These are phyloP conservation scores for Chenopodium quinoa DNA, from an alignment of 148 eudicot species.

Conservation along the genomic window DNA sequence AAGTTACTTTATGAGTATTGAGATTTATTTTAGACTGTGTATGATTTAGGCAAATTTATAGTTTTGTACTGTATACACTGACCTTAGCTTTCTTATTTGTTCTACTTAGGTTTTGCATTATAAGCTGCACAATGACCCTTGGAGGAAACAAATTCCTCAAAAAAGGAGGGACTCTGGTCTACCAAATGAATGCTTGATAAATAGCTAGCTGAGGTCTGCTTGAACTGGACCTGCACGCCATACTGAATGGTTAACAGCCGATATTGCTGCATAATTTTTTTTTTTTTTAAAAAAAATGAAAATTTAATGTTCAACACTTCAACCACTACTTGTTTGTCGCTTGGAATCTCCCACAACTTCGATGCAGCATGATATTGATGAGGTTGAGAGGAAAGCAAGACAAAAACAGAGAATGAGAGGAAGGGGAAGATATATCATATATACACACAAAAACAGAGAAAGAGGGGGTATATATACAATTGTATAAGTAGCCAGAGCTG, in stretches of 20 bases:
- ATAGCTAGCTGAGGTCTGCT: slow-evolving; percentile 17
- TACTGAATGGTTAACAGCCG: background rate
- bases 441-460: too few relatives aligned
- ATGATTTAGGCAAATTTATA: background rate
- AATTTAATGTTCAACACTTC: background rate
- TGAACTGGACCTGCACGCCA: background rate
- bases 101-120: slow-evolving; percentile 63
- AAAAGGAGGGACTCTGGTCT: slow-evolving; percentile 46
- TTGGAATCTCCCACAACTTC: background rate
- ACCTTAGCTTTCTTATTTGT: slow-evolving; percentile 1
- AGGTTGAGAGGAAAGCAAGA: background rate
- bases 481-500: slow-evolving; percentile 5
- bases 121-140: slow-evolving; percentile 77
- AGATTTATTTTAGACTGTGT: slow-evolving; percentile 3
- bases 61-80: slow-evolving; percentile 5
- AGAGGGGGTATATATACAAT: too few relatives aligned
- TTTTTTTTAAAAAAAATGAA: background rate
- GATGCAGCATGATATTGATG: background rate
- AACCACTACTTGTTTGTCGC: background rate
- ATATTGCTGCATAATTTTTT: background rate
- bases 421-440: background rate
- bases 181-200: slow-evolving; percentile 47
- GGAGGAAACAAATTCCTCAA: slow-evolving; percentile 48
- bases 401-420: background rate
- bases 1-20: background rate